Evolutionary conservation across 2,329 filamentous ascomycete species (phyloP), one percentile per base, ranked within the genome.

Genomic region (Pezicula radicicola): DNA sequence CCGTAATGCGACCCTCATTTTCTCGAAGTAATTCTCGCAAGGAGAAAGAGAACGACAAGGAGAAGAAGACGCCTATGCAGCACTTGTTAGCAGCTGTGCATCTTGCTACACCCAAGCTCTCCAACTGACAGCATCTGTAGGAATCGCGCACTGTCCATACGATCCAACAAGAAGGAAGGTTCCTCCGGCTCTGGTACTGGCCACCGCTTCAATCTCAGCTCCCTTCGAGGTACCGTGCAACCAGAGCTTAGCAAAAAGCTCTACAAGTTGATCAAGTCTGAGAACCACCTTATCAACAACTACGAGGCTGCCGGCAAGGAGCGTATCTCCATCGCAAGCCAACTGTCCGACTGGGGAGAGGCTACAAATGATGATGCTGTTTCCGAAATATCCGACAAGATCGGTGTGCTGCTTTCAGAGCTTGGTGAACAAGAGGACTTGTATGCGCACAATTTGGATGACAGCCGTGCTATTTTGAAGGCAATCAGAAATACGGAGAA

Each of bases 271-370:
- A 96, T 97, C 78, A 99, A 99, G 76, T 89, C 88, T 46, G 88
- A 95, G 72, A 97, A 97, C 77, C 85, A 88, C 66, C 85, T 92
- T 35, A 91, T 97, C 63, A 78, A 81, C 46, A 88, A 89, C 46
- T 88, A 97, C 73, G 91, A 96, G 74, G 75, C 83, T 6, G 94
- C 93, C 6, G 90, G 86, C 46, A 88, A 87, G 54, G 93, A 97
- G 75, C 89, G 91, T 52, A 74, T 90, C 55, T 83, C 84, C 46
- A 91, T 97, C 64, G 94, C 92, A 15, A 84, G 85, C 10, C 93
- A 97, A 75, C 83, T 99, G 42, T 96, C 91, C 7, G 92, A 97
- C 61, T 99, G 94, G 94, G 94, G 94, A 52, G 92, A 97, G 73
- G 83, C 89, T 54, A 97, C 92, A 2, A 82, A 84, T 49, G 94